Evolutionary conservation across 768 basidiomycete genomes (phyloP).

Genomic region (Mrakia gelida): DNA sequence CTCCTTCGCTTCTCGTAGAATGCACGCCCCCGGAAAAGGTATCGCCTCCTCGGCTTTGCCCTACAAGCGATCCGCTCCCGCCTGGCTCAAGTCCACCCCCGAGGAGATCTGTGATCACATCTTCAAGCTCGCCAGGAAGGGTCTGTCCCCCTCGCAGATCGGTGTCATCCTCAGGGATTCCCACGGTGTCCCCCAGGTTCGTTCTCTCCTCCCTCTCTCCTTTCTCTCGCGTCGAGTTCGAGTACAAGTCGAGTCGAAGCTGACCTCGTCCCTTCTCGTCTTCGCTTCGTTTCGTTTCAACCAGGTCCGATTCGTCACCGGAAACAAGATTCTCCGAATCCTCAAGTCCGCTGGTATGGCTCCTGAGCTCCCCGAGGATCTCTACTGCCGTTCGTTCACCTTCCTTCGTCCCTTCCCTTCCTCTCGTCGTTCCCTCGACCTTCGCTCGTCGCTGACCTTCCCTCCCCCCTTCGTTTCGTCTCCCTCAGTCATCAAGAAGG

Average conservation of each 20-base stretch:
- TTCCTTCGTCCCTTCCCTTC: neutral
- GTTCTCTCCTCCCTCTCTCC: neutral
- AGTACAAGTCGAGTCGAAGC: neutral
- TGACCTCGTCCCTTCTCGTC: neutral
- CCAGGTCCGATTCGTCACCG: constrained; percentile 86
- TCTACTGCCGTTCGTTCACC: constrained; percentile 65
- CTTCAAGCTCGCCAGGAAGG: constrained; percentile 94
- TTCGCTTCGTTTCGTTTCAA: constrained; percentile 76
- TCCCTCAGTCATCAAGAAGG: constrained; percentile 82
- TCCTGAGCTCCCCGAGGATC: constrained; percentile 97
- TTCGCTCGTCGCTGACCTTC: neutral
- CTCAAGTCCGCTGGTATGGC: constrained; percentile 95
- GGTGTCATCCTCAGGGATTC: constrained; percentile 97
- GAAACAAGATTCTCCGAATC: constrained; percentile 99
- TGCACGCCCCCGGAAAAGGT: constrained; percentile 99
- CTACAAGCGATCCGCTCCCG: constrained; percentile 88
- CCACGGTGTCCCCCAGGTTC: constrained; percentile 72
- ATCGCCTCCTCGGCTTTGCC: constrained; percentile 98
- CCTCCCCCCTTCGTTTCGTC: neutral
- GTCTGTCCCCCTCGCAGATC: constrained; percentile 94
- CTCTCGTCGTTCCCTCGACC: neutral
- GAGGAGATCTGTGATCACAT: constrained; percentile 96
- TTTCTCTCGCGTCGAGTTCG: neutral
- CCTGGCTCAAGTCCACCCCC: constrained; percentile 94
- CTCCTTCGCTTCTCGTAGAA: constrained; percentile 47